Base-by-base conservation (phyloP, 2,329 filamentous ascomycete species). In the Colletotrichum orbiculare region DNA sequence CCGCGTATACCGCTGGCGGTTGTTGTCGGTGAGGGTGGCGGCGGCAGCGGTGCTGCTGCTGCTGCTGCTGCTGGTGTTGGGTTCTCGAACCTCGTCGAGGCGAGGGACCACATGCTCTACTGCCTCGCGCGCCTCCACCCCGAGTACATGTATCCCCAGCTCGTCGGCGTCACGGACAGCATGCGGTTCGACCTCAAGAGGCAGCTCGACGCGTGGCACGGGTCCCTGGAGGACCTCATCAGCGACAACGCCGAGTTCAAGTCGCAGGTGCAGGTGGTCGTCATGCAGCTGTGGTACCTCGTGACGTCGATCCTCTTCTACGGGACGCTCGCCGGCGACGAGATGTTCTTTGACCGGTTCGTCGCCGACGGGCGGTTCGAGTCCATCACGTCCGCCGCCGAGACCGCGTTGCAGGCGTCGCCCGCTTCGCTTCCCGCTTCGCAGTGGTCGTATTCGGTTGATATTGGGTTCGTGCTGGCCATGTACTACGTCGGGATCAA, bases 401-500 rank as follows among this genome's bases (percentile, higher is more conserved):
- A 25, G 25, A 25, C 25, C 42, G 43, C 17, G 42, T 60, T 34
- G 17, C 17, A 2, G 39, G 33, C 13, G 48, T 41, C n/a, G 57
- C 54, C 48, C n/a, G 45, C 17, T 45, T 58, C 6, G 46, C 35
- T 38, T 15, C 37, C 39, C n/a, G 49, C 50, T 25, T 45, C 54
- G 8, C 54, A 34, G 17, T 57, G 54, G 12, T 33, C 45, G 2
- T 58, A 49, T 13, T 42, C 45, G 7, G 43, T 60, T 10, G 57
- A 60, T 15, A 60, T 60, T 39, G 57, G 57, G 39, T 37, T 38
- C 15, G 37, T 60, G 15, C 50, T 49, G 10, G 34, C 33, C 9
- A 15, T 54, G 33, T 60, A 60, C 34, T 54, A 53, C 57, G 52
- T 37, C 8, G 57, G 48, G 4, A 52, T 60, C 33, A 60, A 60